Evolutionary conservation across 1,284 basidiomycete genomes (phyloP).

Genomic region (Leccinum proximum): DNA sequence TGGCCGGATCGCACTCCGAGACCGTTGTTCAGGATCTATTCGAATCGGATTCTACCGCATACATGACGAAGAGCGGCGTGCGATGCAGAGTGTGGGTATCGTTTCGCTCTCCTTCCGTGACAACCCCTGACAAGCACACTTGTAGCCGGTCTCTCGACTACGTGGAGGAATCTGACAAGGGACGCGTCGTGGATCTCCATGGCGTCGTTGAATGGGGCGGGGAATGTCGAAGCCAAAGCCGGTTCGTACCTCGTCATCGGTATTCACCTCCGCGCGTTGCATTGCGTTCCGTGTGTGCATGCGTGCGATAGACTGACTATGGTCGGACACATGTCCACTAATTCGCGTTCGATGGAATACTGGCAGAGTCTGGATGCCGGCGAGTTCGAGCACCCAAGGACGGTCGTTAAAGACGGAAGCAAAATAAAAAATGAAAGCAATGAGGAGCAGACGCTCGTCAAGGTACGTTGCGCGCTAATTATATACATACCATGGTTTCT

Average conservation of each 20-base stretch:
- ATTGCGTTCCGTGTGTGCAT: not conserved
- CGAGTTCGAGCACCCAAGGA: not conserved
- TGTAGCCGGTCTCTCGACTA: constrained; percentile 12
- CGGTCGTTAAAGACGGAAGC: not conserved
- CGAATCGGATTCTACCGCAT: not conserved
- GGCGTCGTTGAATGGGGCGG: no score
- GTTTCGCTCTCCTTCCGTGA: not conserved
- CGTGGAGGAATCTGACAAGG: constrained; percentile 4
- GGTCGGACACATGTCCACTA: constrained; percentile 7
- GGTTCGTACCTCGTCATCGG: constrained; percentile 9
- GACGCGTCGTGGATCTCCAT: not conserved
- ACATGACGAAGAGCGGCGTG: not conserved
- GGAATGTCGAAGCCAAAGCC: constrained; percentile 7
- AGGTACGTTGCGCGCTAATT: constrained; percentile 10
- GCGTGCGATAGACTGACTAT: not conserved
- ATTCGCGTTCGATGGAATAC: not conserved
- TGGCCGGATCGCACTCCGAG: not conserved
- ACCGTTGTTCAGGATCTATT: not conserved
- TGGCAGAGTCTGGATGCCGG: not conserved
- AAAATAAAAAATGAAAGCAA: not conserved
- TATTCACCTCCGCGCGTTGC: not conserved
- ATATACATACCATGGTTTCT: not conserved
- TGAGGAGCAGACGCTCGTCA: not conserved
- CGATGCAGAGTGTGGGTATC: not conserved
- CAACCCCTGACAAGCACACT: not conserved